phyloP scores from a whole-genome alignment of 169 alveolate species.

The Plasmodium adleri region DNA sequence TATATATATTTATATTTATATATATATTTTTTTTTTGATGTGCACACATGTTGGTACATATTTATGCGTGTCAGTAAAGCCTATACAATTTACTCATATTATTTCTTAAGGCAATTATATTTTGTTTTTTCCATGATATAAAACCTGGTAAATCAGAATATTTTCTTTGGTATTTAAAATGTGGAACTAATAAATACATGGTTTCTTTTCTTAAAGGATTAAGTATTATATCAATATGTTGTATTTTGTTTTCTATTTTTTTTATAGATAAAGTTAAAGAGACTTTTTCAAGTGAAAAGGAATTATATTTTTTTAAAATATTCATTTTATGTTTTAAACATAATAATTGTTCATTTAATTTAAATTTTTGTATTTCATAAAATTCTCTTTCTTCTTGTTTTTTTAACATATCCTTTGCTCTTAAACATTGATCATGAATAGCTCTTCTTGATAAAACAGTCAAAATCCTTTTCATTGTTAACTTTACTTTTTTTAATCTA shows the following conservation, averaged over 20 bases:
- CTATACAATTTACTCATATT: conserved; percentile 76
- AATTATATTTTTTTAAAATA: conserved; percentile 62
- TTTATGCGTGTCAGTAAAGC: conserved; percentile 66
- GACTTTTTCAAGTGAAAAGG: conserved; percentile 80
- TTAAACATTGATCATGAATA: conserved; percentile 89
- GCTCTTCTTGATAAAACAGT: conserved; percentile 89
- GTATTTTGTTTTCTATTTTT: conserved; percentile 79
- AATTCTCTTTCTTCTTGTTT: conserved; percentile 88
- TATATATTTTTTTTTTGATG: too few relatives aligned
- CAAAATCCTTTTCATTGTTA: conserved; percentile 89
- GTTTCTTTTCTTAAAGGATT: conserved; percentile 86
- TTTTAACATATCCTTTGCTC: conserved; percentile 86
- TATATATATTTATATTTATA: too few relatives aligned
- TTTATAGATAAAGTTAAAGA: conserved; percentile 79
- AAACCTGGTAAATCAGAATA: conserved; percentile 87
- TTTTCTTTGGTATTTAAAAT: conserved; percentile 84
- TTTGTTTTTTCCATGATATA: conserved; percentile 86
- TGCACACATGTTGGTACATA: too few relatives aligned
- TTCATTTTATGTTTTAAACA: conserved; percentile 45
- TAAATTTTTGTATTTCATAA: conserved; percentile 85
- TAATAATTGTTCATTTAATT: conserved; percentile 80
- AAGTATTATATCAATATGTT: conserved; percentile 79
- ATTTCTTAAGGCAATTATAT: conserved; percentile 83
- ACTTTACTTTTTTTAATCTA: conserved; percentile 87
- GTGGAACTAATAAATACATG: conserved; percentile 83